Base-by-base conservation (phyloP, 2,329 filamentous ascomycete species). In the Apiospora aurea region DNA sequence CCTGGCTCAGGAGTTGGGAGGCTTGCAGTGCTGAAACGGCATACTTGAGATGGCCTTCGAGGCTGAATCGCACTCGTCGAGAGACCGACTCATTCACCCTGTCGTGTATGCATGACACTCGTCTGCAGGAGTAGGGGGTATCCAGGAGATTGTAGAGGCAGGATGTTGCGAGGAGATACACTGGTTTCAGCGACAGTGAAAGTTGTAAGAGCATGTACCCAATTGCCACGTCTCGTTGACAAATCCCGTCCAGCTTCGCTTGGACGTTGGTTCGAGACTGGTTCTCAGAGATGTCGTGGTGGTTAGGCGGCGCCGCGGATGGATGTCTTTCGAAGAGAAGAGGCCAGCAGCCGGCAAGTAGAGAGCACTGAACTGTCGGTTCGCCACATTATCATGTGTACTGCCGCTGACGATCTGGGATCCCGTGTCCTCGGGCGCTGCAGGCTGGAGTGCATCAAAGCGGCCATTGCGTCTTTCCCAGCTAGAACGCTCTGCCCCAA, bases 341-440 rank as follows among this genome's bases (percentile, higher is more conserved):
- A 38, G 29, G 16, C 21, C 34, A 57, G 29, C 11, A n/a, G 16
- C 34, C 57, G n/a, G 38, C 13, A 41, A 11, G 10, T 21, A 14
- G 18, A 14, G 18, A 41, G 18, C 57, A 10, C 34, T 41, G 11
- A 18, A 41, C 21, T 64, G 57, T 14, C 21, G 57, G 57, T 18
- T 38, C 38, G 34, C 34, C 57, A 64, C 34, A 18, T 41, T 41
- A 14, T 41, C 53, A 41, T 41, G 10, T 21, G 34, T n/a, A 18
- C 21, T 21, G 57, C 21, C 18, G 18, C 18, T 21, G 57, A 64
- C 11, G 57, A 41, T 41, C 34, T 64, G 34, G 41, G 57, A 64
- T 64, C 34, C 57, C 57, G 57, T 41, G 57, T 41, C 57, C 57
- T 64, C 34, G 57, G 57, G 57, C 57, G 38, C 57, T 64, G 34